Evolutionary conservation across 495 filamentous ascomycete genomes (phyloP).

Genomic region (Aspergillus taichungensis): DNA sequence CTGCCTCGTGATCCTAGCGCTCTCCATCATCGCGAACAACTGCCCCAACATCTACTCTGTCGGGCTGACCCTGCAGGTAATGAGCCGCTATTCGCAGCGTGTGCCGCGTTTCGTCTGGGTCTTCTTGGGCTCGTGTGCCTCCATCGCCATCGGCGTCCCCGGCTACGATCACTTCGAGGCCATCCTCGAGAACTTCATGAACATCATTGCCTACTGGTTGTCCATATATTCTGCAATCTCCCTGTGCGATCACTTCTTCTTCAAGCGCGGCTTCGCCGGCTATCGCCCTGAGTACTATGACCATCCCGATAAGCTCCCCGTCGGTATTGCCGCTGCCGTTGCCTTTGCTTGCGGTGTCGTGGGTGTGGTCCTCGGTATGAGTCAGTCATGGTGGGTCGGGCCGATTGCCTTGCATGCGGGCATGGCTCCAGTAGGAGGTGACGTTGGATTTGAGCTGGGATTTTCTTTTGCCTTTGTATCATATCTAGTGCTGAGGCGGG

Average conservation of each 20-base stretch:
- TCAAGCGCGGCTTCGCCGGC: conserved; percentile 54
- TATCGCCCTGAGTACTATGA: conserved; percentile 57
- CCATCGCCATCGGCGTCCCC: conserved; percentile 68
- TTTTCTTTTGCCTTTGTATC: conserved; percentile 28
- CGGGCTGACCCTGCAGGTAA: conserved; percentile 62
- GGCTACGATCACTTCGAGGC: conserved; percentile 65
- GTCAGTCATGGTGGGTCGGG: conserved; percentile 66
- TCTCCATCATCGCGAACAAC: conserved; percentile 77
- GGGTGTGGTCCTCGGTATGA: conserved; percentile 72
- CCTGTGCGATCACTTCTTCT: conserved; percentile 68
- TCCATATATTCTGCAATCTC: conserved; percentile 72
- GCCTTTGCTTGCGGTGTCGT: conserved; percentile 61
- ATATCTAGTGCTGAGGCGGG: conserved; percentile 25
- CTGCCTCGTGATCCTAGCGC: conserved; percentile 70
- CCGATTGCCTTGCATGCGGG: conserved; percentile 61
- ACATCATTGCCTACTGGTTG: conserved; percentile 76
- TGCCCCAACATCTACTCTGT: conserved; percentile 88
- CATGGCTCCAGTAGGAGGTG: conserved; percentile 48
- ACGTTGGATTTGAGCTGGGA: conserved; percentile 67
- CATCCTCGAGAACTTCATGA: conserved; percentile 72
- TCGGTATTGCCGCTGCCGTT: conserved; percentile 58
- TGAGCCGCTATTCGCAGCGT: conserved; percentile 52
- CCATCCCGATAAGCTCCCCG: conserved; percentile 50
- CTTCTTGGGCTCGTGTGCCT: conserved; percentile 55
- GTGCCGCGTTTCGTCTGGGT: conserved; percentile 77